phyloP scores from a whole-genome alignment of 805 yeast species.

The Candida coquimbonensis region DNA sequence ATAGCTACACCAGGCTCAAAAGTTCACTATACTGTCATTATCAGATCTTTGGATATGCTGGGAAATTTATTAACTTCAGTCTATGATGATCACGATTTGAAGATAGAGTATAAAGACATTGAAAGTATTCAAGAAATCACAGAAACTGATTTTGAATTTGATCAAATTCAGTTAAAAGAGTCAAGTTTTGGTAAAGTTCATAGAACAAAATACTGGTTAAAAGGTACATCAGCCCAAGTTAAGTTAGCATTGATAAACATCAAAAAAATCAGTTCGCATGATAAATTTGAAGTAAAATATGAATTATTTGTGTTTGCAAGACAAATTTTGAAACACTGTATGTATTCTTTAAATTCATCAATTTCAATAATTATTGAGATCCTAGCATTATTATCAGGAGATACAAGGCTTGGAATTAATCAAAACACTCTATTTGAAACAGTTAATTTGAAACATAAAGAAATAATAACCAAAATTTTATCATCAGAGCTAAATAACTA shows the following conservation, averaged over 20 bases:
- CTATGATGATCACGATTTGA: constrained; percentile 36
- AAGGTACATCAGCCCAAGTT: constrained; percentile 44
- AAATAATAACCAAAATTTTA: constrained; percentile 9
- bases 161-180: constrained; percentile 13
- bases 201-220: constrained; percentile 49
- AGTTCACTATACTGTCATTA: constrained; percentile 32
- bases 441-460: constrained; percentile 8
- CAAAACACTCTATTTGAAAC: constrained; percentile 5
- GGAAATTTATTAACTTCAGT: constrained; percentile 26
- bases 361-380: constrained; percentile 31
- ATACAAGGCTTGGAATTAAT: constrained; percentile 9
- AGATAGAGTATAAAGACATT: constrained; percentile 18
- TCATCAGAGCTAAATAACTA: constrained; percentile 11
- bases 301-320: constrained; percentile 26
- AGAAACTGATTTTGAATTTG: constrained; percentile 10
- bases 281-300: constrained; percentile 28
- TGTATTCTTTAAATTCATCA: constrained; percentile 29
- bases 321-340: constrained; percentile 26
- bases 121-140: constrained; percentile 13
- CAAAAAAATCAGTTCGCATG: constrained; percentile 21
- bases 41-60: constrained; percentile 26
- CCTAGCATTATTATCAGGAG: constrained; percentile 20
- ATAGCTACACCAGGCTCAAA: constrained; percentile 23
- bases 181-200: constrained; percentile 23
- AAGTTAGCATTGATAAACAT: constrained; percentile 32